These are phyloP conservation scores for Hypericum perforatum DNA, from an alignment of 345 rosid genomes.

Conservation along the genomic window DNA sequence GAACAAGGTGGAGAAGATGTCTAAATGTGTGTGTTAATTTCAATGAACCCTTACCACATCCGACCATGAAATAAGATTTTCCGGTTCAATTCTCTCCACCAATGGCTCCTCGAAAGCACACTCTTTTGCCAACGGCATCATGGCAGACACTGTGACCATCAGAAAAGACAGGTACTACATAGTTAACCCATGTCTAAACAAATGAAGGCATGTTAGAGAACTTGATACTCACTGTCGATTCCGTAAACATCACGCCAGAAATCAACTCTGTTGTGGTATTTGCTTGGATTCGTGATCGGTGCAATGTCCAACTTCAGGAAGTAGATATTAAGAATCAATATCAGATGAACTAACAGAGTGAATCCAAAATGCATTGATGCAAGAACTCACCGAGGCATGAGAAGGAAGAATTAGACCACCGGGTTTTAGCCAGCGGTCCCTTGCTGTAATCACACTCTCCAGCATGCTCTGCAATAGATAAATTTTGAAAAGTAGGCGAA, in stretches of 20 bases:
- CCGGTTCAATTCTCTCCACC: constrained; percentile 79
- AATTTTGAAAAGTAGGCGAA: not conserved
- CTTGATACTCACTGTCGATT: constrained; percentile 76
- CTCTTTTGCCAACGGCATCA: constrained; percentile 88
- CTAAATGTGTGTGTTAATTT: too few species aligned
- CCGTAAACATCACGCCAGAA: constrained; percentile 98
- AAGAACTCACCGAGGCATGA: constrained; percentile 54
- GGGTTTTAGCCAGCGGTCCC: constrained; percentile 86
- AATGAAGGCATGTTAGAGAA: not conserved
- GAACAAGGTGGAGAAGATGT: too few species aligned
- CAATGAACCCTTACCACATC: constrained; percentile 54
- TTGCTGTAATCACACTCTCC: constrained; percentile 93
- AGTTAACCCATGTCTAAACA: constrained; percentile 5
- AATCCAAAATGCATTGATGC: too few species aligned
- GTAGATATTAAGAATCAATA: constrained; percentile 18
- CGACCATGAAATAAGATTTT: constrained; percentile 87
- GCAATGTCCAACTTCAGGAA: constrained; percentile 80
- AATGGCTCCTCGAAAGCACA: constrained; percentile 95
- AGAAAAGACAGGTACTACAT: not conserved
- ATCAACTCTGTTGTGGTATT: constrained; percentile 83
- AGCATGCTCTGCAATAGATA: constrained; percentile 70
- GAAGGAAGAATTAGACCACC: constrained; percentile 98
- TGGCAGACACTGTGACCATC: constrained; percentile 79
- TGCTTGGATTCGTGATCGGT: constrained; percentile 82
- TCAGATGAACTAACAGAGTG: not conserved